phyloP scores from a whole-genome alignment of 257 asterid genomes.

The Coffea canephora region DNA sequence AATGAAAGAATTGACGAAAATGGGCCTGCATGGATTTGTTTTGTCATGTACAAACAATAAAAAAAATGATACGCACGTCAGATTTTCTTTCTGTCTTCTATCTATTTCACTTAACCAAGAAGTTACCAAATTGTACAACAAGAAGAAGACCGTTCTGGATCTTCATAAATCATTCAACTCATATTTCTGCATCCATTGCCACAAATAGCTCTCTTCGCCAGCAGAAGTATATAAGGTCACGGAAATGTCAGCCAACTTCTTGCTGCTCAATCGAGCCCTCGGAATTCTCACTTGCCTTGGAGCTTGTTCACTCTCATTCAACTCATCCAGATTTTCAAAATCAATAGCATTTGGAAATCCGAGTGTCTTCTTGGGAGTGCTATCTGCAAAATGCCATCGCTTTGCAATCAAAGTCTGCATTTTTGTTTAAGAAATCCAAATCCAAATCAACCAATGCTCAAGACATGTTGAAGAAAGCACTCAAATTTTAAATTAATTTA shows the following conservation, averaged over 20 bases:
- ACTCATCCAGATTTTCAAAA: constrained; percentile 21
- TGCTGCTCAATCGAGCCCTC: constrained; percentile 33
- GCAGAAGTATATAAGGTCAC: constrained; percentile 52
- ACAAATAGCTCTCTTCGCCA: constrained; percentile 22
- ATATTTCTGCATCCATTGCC: constrained; percentile 27
- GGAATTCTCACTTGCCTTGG: constrained; percentile 52
- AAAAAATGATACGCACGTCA: constrained; percentile 22
- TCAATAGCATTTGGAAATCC: constrained; percentile 26
- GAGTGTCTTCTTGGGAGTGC: constrained; percentile 57
- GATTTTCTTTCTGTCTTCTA: neutral
- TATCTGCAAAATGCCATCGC: constrained; percentile 57
- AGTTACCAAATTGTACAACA: constrained; percentile 12
- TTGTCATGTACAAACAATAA: constrained; percentile 26
- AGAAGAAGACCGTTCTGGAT: constrained; percentile 21
- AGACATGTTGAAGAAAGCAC: neutral
- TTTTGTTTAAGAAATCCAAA: neutral
- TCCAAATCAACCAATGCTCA: neutral
- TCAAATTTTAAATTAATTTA: neutral
- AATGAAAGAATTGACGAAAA: constrained; percentile 53
- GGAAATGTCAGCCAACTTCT: constrained; percentile 54
- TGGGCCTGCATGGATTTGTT: constrained; percentile 13
- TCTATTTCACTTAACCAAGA: neutral
- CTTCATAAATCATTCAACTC: neutral
- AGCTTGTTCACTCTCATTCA: constrained; percentile 47
- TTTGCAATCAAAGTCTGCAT: constrained; percentile 64